Conservation (phyloP, 2,329 filamentous ascomycete genomes). For the Neonectria faginata region DNA sequence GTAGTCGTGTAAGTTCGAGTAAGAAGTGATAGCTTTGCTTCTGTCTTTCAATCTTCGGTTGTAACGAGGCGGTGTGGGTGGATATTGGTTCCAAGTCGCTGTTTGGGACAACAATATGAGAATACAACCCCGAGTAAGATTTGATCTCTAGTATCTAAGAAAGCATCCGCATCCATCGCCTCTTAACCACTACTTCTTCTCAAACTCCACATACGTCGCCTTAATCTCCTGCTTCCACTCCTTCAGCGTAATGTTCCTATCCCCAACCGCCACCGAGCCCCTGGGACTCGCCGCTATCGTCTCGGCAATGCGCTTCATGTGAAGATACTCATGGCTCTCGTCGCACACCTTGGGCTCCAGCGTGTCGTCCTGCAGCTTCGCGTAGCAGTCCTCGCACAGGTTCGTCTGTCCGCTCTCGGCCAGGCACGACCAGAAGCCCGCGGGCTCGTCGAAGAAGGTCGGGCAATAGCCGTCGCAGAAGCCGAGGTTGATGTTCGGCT, state of each 20-base stretch:
- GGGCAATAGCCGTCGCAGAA: too few relatives aligned
- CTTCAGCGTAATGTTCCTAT: conserved; percentile 21
- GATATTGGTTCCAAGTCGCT: background rate
- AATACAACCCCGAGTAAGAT: too few relatives aligned
- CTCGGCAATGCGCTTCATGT: conserved; percentile 11
- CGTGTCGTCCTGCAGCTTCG: background rate
- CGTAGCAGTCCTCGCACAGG: too few relatives aligned
- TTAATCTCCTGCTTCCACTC: conserved; percentile 28
- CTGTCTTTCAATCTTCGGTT: background rate
- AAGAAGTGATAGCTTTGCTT: background rate
- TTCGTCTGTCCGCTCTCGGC: too few relatives aligned
- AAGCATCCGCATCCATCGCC: background rate
- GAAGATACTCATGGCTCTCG: conserved; percentile 7
- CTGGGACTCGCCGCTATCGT: conserved; percentile 16
- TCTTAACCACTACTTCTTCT: background rate
- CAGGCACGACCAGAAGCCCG: too few relatives aligned
- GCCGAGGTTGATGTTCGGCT: too few relatives aligned
- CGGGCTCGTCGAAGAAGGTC: too few relatives aligned
- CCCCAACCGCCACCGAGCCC: conserved; percentile 20
- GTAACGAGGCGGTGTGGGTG: background rate
- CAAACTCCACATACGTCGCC: conserved; percentile 15
- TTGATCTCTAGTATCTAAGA: too few relatives aligned
- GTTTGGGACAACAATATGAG: background rate
- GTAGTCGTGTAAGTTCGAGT: background rate
- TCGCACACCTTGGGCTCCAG: background rate